Base-by-base conservation (phyloP, 495 filamentous ascomycete genomes). In the Tuber brumale region DNA sequence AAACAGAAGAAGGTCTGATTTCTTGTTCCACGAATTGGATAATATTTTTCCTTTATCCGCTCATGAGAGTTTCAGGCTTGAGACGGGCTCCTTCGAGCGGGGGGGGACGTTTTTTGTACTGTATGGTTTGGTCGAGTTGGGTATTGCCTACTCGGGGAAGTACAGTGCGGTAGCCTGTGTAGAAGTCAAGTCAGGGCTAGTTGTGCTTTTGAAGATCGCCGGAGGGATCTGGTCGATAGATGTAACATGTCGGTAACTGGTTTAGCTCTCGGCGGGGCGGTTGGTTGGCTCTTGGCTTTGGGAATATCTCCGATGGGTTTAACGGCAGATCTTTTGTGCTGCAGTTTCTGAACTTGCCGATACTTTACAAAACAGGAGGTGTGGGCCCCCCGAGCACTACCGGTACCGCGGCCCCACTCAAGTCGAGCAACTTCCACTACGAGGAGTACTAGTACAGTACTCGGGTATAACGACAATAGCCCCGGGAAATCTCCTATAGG, bases 271-370 rank as follows among this genome's bases (percentile, higher is more conserved):
- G 57, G 57, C 14, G 27, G 57, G 12, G 27, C 6, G 27, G 57
- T 35, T 35, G 27, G 27, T 66, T 66, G 57, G 27, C 57, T 66
- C 57, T 66, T 66, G 57, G 57, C 57, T 31, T 31, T 66, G 57
- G 57, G 57, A 66, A 66, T 66, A 66, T 66, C 57, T 66, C 57
- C 57, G 57, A 66, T 66, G 57, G 57, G 57, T 35, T 66, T 66
- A 19, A 14, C 57, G 57, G 57, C 57, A 66, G 57, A 35, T 35
- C 57, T 35, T 61, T 31, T 31, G 21, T n/a, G 46, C 5, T 27
- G 10, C 3, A n/a, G 10, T 12, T 48, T 27, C 23, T 57, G 9
- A 10, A 7, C 2, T 23, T 27, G 23, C 48, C n/a, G 27, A 35
- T 31, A 35, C 57, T 8, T 31, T 27, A 31, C 57, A 35, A 35